Conservation (phyloP, 257 asterid species). For the Mentha longifolia region DNA sequence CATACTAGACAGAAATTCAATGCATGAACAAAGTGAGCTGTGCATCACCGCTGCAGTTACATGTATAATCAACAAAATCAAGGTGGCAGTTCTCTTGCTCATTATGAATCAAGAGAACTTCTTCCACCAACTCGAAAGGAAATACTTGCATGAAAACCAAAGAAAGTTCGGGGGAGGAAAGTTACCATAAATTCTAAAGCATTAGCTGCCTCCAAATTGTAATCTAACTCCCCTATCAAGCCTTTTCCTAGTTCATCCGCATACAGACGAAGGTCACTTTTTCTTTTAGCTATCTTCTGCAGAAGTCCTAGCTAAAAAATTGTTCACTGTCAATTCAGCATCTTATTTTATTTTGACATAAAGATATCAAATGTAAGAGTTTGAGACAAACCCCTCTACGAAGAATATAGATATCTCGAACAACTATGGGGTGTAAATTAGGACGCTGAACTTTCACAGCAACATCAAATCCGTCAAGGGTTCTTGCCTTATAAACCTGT, state of each 20-base stretch:
- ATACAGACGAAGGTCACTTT: slow-evolving; percentile 79
- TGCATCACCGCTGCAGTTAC: neutral
- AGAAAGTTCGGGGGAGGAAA: slow-evolving; percentile 15
- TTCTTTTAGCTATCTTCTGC: slow-evolving; percentile 82
- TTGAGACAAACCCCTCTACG: slow-evolving; percentile 82
- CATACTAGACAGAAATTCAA: slow-evolving; percentile 19
- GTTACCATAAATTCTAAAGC: slow-evolving; percentile 81
- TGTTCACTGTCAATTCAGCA: slow-evolving; percentile 38
- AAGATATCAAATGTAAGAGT: slow-evolving; percentile 27
- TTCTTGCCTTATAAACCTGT: slow-evolving; percentile 87
- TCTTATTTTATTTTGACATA: slow-evolving; percentile 18
- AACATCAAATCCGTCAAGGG: slow-evolving; percentile 78
- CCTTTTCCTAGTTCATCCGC: slow-evolving; percentile 99
- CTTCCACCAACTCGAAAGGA: neutral
- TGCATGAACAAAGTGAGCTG: too few relatives aligned
- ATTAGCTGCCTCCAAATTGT: slow-evolving; percentile 89
- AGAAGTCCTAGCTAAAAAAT: slow-evolving; percentile 74
- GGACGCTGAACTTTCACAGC: slow-evolving; percentile 99
- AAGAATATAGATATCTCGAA: slow-evolving; percentile 90
- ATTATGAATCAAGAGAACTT: slow-evolving; percentile 27
- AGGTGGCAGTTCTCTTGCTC: slow-evolving; percentile 18
- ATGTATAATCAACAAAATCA: slow-evolving; percentile 19
- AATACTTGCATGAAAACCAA: slow-evolving; percentile 17
- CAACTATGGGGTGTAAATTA: slow-evolving; percentile 69
- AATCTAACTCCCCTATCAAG: slow-evolving; percentile 92